phyloP scores from a whole-genome alignment of 2,329 filamentous ascomycete genomes.

The Pestalotiopsis sp. region DNA sequence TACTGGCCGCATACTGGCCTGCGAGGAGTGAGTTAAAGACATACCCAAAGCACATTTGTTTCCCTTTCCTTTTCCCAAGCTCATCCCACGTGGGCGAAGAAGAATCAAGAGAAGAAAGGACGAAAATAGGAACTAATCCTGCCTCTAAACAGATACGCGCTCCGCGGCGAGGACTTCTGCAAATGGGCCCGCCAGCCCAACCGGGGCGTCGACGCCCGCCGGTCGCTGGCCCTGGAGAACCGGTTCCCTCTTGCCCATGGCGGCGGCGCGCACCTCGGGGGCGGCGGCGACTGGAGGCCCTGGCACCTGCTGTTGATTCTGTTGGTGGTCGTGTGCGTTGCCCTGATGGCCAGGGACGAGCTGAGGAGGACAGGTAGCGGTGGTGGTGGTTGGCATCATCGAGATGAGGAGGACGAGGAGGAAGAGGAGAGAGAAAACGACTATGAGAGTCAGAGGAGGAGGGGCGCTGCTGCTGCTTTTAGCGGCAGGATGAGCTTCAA shows the following conservation, averaged over 20 bases:
- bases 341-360: background rate
- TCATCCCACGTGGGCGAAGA: background rate
- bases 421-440: background rate
- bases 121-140: background rate
- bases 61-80: background rate
- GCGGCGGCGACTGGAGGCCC: slow-evolving; percentile 3
- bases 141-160: background rate
- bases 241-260: slow-evolving; percentile 7
- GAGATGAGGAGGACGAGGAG: background rate
- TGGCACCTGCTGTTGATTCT: slow-evolving; percentile 8
- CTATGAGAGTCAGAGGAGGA: background rate
- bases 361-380: background rate
- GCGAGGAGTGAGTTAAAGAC: slow-evolving; percentile 11
- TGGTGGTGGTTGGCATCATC: background rate
- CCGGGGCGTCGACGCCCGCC: background rate
- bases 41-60: background rate
- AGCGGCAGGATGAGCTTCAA: background rate
- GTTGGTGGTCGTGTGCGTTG: background rate
- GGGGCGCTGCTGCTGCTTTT: background rate
- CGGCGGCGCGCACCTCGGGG: too few relatives aligned
- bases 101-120: background rate
- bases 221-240: slow-evolving; percentile 12
- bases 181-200: slow-evolving; percentile 12
- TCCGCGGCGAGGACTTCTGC: slow-evolving; percentile 17
- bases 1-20: slow-evolving; percentile 7